phyloP scores from a whole-genome alignment of 2,329 filamentous ascomycete species.

The Alternaria gansuensis region DNA sequence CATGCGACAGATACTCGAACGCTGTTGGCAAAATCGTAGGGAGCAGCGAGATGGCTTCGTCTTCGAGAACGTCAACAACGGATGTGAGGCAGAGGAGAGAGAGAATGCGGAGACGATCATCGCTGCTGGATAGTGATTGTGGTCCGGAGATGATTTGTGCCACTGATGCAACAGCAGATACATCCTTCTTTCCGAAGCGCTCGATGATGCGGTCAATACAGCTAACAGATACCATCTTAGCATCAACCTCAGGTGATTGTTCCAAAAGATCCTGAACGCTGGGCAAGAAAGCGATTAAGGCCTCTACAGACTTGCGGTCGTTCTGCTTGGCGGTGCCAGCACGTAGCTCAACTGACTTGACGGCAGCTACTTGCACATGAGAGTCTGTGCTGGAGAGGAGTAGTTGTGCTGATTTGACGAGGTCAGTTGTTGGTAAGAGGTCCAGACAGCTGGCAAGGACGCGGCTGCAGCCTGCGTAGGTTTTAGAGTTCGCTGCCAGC shows the following conservation, averaged over 20 bases:
- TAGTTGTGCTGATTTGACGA: constrained; percentile 85
- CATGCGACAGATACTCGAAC: constrained; percentile 74
- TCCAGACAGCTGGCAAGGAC: constrained; percentile 82
- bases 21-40: constrained; percentile 77
- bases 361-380: constrained; percentile 76
- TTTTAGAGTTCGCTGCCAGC: constrained; percentile 58
- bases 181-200: constrained; percentile 93
- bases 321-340: constrained; percentile 76
- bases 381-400: constrained; percentile 79
- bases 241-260: constrained; percentile 73
- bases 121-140: constrained; percentile 77
- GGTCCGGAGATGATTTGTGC: constrained; percentile 79
- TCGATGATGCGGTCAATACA: constrained; percentile 94
- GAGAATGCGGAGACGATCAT: constrained; percentile 78
- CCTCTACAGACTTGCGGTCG: constrained; percentile 72
- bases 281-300: constrained; percentile 80
- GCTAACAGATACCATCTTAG: constrained; percentile 85
- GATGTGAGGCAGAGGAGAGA: constrained; percentile 90
- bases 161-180: constrained; percentile 76
- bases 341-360: constrained; percentile 75
- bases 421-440: constrained; percentile 84
- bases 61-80: constrained; percentile 85
- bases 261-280: constrained; percentile 80
- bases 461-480: constrained; percentile 64
- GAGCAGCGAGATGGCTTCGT: constrained; percentile 84